These are phyloP conservation scores for Nepenthes gracilis DNA, from an alignment of 148 eudicot species.

Conservation along the genomic window DNA sequence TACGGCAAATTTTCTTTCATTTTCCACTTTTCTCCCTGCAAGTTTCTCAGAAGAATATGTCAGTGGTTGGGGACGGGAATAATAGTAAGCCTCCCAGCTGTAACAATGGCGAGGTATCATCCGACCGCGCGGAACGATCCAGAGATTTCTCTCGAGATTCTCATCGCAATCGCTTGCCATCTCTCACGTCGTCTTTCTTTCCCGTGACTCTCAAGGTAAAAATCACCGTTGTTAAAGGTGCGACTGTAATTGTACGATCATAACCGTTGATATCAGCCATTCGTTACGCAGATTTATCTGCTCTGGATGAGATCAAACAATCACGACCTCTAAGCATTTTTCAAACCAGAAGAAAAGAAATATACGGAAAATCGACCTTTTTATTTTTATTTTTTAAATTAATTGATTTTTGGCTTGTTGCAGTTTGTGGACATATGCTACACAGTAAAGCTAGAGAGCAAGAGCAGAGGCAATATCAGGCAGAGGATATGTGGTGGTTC, in stretches of 20 bases:
- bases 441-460: constrained; percentile 35
- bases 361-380: not conserved
- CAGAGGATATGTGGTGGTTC: constrained; percentile 2
- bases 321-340: not conserved
- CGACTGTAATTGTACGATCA: too few relatives aligned
- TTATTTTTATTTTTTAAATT: not conserved
- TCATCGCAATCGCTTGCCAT: not conserved
- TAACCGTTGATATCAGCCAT: too few relatives aligned
- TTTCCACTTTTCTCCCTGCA: too few relatives aligned
- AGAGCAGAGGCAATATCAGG: constrained; percentile 7
- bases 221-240: too few relatives aligned
- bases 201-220: not conserved
- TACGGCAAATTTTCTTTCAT: too few relatives aligned
- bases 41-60: too few relatives aligned
- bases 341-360: not conserved
- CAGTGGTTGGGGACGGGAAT: too few relatives aligned
- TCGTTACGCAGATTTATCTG: too few relatives aligned
- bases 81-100: too few relatives aligned
- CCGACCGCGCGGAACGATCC: not conserved
- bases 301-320: not conserved
- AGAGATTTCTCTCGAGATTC: not conserved
- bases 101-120: not conserved
- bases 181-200: not conserved
- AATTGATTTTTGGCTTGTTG: not conserved
- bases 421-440: constrained; percentile 74